Base-by-base conservation (phyloP, 495 filamentous ascomycete genomes). In the Annulohypoxylon moriforme region DNA sequence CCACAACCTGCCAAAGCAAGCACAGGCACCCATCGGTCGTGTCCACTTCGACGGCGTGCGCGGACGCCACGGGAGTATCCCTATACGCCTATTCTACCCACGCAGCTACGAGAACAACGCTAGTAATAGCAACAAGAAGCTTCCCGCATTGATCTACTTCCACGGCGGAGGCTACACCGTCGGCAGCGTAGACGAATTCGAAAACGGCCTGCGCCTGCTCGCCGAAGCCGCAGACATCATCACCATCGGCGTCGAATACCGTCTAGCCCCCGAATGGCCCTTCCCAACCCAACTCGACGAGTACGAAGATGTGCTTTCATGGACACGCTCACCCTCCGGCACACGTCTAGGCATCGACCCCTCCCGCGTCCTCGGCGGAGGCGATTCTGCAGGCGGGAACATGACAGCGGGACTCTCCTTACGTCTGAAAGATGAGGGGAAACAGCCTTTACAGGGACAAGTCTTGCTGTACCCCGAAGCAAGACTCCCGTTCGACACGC, bases 81-180 rank as follows among this genome's bases (percentile, higher is more conserved):
- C 77, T 0, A 60, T 79, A 18, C 68, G 80, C 0, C 59, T 79
- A 2, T 67, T 80, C 5, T 82, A 80, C 52, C 79, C 79, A 2
- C 24, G 2, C 1, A 67, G 56, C 0, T 74, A 50, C 5, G 60
- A 13, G 9, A 38, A 71, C 16, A 49, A 31, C 4, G n/a, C n/a
- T n/a, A 18, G 49, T n/a, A 25, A 25, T 11, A 13, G 47, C 25
- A 20, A 56, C 3, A 65, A 53, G 25, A 61, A 55, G 25, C 34
- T 68, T 8, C 73, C 67, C 1, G 77, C 79, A 0, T 63, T 82
- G 0, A 73, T 82, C 11, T 81, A 80, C 60, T 76, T 79, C 18
- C 81, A 84, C 55, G 82, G 81, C n/a, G 83, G 82, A 1, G 80
- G 81, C 1, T 84, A 77, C 56, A 76, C 78, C 1, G 69, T 76